Base-by-base conservation (phyloP, 768 basidiomycete species). In the Phanerodontia chrysosporium region DNA sequence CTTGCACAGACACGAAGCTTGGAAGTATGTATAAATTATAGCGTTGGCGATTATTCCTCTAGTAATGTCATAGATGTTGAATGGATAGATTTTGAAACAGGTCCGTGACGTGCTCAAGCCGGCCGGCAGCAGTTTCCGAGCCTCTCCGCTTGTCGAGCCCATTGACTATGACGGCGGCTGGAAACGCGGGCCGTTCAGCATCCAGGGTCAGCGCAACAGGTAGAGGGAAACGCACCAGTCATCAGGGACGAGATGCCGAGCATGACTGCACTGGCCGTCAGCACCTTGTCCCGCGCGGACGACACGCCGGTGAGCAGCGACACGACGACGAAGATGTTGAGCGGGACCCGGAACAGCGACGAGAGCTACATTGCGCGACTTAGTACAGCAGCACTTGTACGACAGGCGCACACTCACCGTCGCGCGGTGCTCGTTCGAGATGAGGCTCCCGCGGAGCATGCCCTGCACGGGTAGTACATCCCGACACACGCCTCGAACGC, bases 391-490 rank as follows among this genome's bases (percentile, higher is more conserved):
- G n/a, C n/a, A n/a, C n/a, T n/a, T n/a, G n/a, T n/a, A n/a, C n/a
- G n/a, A 16, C 22, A 46, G 25, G 45, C 45, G 24, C 21, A 63
- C 9, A 58, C 82, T 64, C 61, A 89, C 87, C 54, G 89, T 90
- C 1, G 89, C 88, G 16, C 88, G 80, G 64, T 89, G 82, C 66
- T 89, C 88, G 59, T 90, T 84, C 1, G 84, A 75, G 13, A 90
- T 84, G 55, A 90, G 69, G 1, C 78, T 76, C 24, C 87, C 86
- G 42, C 85, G 78, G 22, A 90, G 72, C 79, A 87, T 89, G 28
- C 88, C 88, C 58, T 90, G 88, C 29, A 89, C 81, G 24, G 88
- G 65, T 90, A 90, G 66, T 90, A 90, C 83, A 87, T 81, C 48
- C 88, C 88, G 7, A 90, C 89, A 67, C 86, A 89, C 16, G 81